Evolutionary conservation across 2,329 filamentous ascomycete species (phyloP).

Genomic region (Colletotrichum horii): DNA sequence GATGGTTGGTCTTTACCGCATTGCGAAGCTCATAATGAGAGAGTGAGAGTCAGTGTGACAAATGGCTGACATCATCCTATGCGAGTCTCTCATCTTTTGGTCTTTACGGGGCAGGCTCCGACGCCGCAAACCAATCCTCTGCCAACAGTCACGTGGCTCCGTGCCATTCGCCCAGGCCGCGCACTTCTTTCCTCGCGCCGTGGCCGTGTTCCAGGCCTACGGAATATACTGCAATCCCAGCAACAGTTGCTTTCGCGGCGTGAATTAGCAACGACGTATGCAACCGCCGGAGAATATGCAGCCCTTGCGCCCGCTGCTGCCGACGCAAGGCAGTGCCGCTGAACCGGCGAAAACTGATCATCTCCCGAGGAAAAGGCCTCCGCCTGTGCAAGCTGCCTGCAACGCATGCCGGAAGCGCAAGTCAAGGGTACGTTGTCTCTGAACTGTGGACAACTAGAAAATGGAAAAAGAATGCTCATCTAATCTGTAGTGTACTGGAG

Average conservation of each 20-base stretch:
- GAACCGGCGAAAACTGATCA: background rate
- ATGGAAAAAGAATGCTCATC: rapidly evolving
- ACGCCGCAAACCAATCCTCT: background rate
- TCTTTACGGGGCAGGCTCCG: background rate
- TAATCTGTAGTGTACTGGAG: background rate
- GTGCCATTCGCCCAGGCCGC: background rate
- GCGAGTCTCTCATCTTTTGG: background rate
- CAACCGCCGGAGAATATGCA: background rate
- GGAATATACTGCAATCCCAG: background rate
- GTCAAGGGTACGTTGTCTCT: background rate
- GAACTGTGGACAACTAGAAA: background rate
- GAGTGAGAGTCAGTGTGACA: background rate
- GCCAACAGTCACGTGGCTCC: background rate
- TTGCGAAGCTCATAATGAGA: background rate
- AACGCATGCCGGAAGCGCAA: background rate
- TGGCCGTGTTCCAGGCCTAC: background rate
- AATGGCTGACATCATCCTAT: background rate
- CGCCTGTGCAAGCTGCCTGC: background rate
- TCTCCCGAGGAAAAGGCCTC: background rate
- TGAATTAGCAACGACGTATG: rapidly evolving
- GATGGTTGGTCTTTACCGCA: background rate
- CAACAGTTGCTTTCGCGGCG: rapidly evolving
- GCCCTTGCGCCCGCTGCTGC: background rate
- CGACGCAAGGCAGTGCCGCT: rapidly evolving
- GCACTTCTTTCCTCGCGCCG: background rate